These are phyloP conservation scores for Thuidium tamariscinum DNA, from an alignment of 225 moss, liverwort and hornwort genomes.

Conservation along the genomic window DNA sequence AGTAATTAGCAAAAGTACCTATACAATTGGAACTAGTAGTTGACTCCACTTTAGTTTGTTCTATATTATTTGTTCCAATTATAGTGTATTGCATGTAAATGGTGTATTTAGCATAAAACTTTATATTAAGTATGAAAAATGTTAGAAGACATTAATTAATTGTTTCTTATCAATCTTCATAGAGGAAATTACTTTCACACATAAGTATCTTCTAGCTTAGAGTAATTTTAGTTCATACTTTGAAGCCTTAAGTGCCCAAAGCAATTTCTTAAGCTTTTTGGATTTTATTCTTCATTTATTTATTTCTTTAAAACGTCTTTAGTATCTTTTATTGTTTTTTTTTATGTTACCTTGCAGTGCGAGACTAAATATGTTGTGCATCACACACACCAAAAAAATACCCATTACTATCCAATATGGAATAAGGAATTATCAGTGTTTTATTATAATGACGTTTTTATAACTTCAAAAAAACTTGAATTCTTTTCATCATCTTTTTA, in stretches of 20 bases:
- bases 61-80: background rate
- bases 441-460: too few species aligned
- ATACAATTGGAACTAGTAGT: background rate
- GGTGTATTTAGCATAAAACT: background rate
- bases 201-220: background rate
- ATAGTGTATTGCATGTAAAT: background rate
- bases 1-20: background rate
- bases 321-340: too few species aligned
- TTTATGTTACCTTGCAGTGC: background rate
- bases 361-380: too few species aligned
- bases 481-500: too few species aligned
- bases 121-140: background rate
- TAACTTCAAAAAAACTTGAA: too few species aligned
- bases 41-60: background rate
- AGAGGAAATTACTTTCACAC: background rate
- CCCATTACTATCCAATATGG: too few species aligned
- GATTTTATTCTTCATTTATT: background rate
- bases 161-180: background rate
- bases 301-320: too few species aligned
- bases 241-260: background rate
- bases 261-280: background rate
- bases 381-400: too few species aligned
- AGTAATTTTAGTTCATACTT: background rate
- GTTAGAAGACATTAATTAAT: accelerated
- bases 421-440: too few species aligned